A percentile compares a stretch with the other conserved stretches of the same genome.
Conservation (phyloP, 2,329 filamentous ascomycete genomes). For the Fusarium sp. region DNA sequence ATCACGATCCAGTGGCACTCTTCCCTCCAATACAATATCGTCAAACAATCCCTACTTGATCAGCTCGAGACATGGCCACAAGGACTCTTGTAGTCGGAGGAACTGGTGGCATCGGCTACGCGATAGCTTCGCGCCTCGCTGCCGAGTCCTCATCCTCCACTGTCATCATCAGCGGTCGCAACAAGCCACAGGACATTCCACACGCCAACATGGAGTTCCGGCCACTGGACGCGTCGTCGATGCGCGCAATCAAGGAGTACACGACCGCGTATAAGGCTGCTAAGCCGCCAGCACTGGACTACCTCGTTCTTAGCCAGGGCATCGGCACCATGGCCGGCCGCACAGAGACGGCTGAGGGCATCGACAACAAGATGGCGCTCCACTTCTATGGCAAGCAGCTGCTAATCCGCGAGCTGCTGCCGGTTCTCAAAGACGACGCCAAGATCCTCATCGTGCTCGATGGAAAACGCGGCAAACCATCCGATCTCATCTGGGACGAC, state of each 20-base stretch:
- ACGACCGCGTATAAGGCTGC: constrained; percentile 16
- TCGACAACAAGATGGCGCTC: background rate
- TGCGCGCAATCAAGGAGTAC: constrained; percentile 50
- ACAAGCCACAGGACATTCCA: constrained; percentile 44
- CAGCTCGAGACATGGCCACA: constrained; percentile 25
- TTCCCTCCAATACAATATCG: background rate
- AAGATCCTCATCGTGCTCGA: background rate
- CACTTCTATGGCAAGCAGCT: background rate
- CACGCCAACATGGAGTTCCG: constrained; percentile 51
- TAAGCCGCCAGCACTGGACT: background rate
- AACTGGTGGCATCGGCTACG: constrained; percentile 52
- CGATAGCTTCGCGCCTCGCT: constrained; percentile 51
- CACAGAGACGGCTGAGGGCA: background rate
- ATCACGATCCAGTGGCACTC: background rate
- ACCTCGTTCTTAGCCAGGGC: background rate
- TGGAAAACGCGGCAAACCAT: background rate
- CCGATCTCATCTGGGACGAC: background rate
- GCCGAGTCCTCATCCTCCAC: constrained; percentile 37
- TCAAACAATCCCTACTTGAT: background rate
- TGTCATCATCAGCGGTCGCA: constrained; percentile 51
- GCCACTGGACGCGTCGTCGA: constrained; percentile 49
- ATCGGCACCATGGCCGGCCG: background rate
- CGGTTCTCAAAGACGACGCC: background rate
- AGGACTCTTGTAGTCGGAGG: constrained; percentile 51
- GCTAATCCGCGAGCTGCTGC: background rate